Base-by-base conservation (phyloP, 2,329 filamentous ascomycete species). In the Xylariaceae sp. region DNA sequence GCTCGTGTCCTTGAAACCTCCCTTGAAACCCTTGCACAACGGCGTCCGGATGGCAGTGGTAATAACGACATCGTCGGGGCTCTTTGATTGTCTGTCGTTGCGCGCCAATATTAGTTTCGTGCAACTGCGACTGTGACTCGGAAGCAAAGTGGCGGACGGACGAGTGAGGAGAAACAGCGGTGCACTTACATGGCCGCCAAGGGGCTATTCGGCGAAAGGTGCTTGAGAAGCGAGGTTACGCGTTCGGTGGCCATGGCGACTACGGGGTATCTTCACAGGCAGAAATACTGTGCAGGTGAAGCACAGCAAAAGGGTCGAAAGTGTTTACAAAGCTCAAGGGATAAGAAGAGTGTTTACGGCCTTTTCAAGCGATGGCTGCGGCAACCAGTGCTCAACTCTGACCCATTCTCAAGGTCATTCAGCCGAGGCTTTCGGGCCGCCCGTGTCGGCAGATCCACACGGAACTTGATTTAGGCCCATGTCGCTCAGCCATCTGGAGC, bases 11-110 rank as follows among this genome's bases (percentile, higher is more conserved):
- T 97, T 97, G 79, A 99, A 88, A 40, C 91, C 90, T 60, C 94
- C 93, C 80, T 96, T 97, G 70, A 80, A 81, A 47, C 83, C 91
- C 77, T 97, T 97, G 68, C 87, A 81, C 57, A 99, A 81, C 1
- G 94, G 91, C 28, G 93, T 97, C 51, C 94, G 89, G 65, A 92
- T 78, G 28, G 93, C 93, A 53, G 95, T 83, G 7, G 94, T 99
- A 68, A 97, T 96, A 69, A 99, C 94, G 49, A 99, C 81, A 77
- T 99, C 94, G 70, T 97, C 93, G 62, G 92, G 84, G 72, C 96
- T 95, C 79, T 97, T 92, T 63, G 89, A 85, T 52, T 89, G 91
- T 67, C 91, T 96, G 53, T 41, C 44, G 31, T 45, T 31, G 43
- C 18, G 47, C 17, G 16, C 2, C 22, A 28, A 28, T 7, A 28